Conservation (phyloP, 257 asterid genomes). For the Nicotiana benthamiana region DNA sequence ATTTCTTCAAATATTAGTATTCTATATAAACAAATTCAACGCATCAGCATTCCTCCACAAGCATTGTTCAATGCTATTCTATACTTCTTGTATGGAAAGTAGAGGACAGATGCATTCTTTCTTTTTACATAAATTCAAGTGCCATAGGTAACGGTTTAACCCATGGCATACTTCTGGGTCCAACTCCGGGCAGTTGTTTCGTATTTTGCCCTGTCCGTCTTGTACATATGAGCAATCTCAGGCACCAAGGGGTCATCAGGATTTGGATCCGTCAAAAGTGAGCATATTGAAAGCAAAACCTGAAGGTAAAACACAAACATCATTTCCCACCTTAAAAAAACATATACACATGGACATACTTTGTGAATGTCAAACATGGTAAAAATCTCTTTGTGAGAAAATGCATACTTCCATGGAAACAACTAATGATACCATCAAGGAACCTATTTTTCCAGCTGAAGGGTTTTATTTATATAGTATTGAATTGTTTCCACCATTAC, state of each 20-base stretch:
- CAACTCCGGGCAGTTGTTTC: constrained; percentile 18
- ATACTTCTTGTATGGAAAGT: not conserved
- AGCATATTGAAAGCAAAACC: constrained; percentile 20
- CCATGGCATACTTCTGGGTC: constrained; percentile 22
- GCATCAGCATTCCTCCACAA: not conserved
- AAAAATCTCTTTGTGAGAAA: not conserved
- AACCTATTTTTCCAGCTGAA: not conserved
- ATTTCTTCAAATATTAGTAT: not conserved
- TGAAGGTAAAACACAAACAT: not conserved
- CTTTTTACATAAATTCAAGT: not conserved
- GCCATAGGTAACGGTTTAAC: not conserved
- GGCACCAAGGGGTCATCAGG: constrained; percentile 18
- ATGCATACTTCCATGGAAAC: not conserved
- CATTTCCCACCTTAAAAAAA: constrained; percentile 9
- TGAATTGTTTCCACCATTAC: not conserved
- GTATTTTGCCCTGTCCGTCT: constrained; percentile 14
- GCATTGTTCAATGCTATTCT: constrained; percentile 2
- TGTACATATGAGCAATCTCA: constrained; percentile 22
- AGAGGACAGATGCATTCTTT: not conserved
- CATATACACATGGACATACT: not conserved
- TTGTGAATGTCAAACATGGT: not conserved
- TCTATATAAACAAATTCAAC: not conserved
- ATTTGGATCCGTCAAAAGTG: constrained; percentile 18
- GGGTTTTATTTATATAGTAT: not conserved
- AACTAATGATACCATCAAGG: not conserved